phyloP scores from a whole-genome alignment of 768 basidiomycete genomes.

The Pleurotus cornucopiae region DNA sequence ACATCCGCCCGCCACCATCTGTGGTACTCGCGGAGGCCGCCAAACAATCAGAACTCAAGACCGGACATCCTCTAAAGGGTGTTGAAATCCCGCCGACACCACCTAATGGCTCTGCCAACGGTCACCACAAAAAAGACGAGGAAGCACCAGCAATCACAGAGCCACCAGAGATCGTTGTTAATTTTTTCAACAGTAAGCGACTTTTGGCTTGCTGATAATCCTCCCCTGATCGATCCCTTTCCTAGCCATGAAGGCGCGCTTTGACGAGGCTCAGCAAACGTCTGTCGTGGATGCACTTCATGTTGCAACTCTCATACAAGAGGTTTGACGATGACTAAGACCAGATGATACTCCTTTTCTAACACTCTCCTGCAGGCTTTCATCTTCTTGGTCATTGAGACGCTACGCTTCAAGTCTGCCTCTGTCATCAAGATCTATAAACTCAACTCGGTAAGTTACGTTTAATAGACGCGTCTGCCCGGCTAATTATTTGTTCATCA shows the following conservation, averaged over 20 bases:
- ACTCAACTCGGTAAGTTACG: slow-evolving; percentile 57
- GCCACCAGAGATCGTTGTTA: slow-evolving; percentile 46
- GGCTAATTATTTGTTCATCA: slow-evolving; percentile 6
- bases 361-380: slow-evolving; percentile 48
- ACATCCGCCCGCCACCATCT: slow-evolving; percentile 65
- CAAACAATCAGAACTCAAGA: slow-evolving; percentile 67
- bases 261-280: slow-evolving; percentile 37
- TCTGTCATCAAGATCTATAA: slow-evolving; percentile 71
- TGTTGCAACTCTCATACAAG: slow-evolving; percentile 68
- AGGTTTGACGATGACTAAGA: slow-evolving; percentile 35
- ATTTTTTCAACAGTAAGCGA: slow-evolving; percentile 60
- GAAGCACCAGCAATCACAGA: slow-evolving; percentile 64
- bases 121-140: slow-evolving; percentile 63
- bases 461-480: neutral
- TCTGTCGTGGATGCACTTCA: slow-evolving; percentile 63
- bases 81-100: slow-evolving; percentile 42
- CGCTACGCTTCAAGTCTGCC: slow-evolving; percentile 66
- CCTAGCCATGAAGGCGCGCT: slow-evolving; percentile 52
- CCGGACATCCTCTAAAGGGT: slow-evolving; percentile 63
- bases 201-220: neutral
- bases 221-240: neutral
- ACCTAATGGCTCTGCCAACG: slow-evolving; percentile 35
- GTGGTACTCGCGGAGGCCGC: slow-evolving; percentile 73
- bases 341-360: neutral
- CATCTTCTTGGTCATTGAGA: slow-evolving; percentile 66